A percentile compares a stretch with the other conserved stretches of the same genome.
Conservation (phyloP, 805 yeast species). For the Kuraishia piskuri region DNA sequence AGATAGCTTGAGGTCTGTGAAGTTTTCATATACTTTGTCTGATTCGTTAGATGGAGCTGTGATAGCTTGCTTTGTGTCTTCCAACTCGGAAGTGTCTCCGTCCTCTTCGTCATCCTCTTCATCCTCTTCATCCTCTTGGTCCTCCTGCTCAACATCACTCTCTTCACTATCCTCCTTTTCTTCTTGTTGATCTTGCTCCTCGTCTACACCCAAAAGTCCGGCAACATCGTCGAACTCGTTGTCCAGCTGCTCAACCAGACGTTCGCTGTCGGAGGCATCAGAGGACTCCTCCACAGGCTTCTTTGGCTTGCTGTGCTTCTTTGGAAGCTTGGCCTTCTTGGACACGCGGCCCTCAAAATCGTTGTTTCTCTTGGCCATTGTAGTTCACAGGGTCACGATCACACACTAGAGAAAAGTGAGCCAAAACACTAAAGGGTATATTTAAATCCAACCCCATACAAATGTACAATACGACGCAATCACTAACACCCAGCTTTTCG, state of each 20-base stretch:
- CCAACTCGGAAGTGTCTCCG: conserved; percentile 12
- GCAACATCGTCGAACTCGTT: conserved; percentile 52
- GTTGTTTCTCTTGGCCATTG: neutral
- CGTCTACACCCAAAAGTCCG: conserved; percentile 39
- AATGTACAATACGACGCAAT: too few species aligned
- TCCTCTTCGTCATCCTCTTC: conserved; percentile 19
- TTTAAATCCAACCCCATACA: too few species aligned
- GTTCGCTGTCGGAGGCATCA: conserved; percentile 22
- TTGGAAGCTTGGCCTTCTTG: neutral
- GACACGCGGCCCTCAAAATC: neutral
- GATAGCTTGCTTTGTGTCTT: conserved; percentile 4
- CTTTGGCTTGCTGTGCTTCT: neutral
- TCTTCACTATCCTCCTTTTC: conserved; percentile 16
- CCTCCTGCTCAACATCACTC: conserved; percentile 13
- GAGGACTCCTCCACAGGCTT: neutral
- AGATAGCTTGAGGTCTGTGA: conserved; percentile 57
- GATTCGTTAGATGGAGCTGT: conserved; percentile 9
- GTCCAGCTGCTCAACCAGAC: conserved; percentile 45
- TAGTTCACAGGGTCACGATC: too few species aligned
- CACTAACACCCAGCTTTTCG: too few species aligned
- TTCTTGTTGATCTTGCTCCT: conserved; percentile 10
- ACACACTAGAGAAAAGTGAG: too few species aligned
- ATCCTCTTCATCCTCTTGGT: conserved; percentile 16
- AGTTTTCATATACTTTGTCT: conserved; percentile 20
- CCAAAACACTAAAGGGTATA: too few species aligned